Conservation (phyloP, 768 basidiomycete species). For the Mycena metata region DNA sequence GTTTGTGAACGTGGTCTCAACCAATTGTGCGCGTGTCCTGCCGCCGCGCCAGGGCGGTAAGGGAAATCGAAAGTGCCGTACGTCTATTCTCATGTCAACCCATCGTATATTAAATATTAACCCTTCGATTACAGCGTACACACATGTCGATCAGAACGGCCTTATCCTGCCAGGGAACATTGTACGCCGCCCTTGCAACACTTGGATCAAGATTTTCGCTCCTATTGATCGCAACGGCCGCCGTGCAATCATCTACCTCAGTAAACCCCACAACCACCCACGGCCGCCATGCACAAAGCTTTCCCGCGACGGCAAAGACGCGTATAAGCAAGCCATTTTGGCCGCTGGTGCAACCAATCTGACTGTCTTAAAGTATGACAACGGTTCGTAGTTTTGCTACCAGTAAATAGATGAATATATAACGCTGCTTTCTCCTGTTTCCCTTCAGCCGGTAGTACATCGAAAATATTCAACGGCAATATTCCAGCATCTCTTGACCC, state of each 20-base stretch:
- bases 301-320: no score
- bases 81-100: conserved; percentile 9
- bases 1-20: conserved; percentile 1
- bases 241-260: conserved; percentile 31
- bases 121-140: conserved; percentile 20
- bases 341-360: no score
- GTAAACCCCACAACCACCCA: conserved; percentile 33
- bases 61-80: no score
- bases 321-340: no score
- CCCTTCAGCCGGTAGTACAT: no score
- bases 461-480: no score
- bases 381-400: conserved; percentile 10
- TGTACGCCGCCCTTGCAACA: conserved; percentile 21
- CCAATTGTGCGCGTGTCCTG: conserved; percentile 8
- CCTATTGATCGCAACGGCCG: conserved; percentile 26
- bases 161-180: conserved; percentile 25
- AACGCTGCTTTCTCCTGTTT: conserved; percentile 3
- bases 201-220: conserved; percentile 30
- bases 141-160: conserved; percentile 22
- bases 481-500: no score
- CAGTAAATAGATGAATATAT: conserved; percentile 11
- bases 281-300: no score
- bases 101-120: neutral
- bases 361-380: no score
- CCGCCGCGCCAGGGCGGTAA: conserved; percentile 16